Conservation (phyloP, 1,139 yeast species). For the Kodamaea arcana region DNA sequence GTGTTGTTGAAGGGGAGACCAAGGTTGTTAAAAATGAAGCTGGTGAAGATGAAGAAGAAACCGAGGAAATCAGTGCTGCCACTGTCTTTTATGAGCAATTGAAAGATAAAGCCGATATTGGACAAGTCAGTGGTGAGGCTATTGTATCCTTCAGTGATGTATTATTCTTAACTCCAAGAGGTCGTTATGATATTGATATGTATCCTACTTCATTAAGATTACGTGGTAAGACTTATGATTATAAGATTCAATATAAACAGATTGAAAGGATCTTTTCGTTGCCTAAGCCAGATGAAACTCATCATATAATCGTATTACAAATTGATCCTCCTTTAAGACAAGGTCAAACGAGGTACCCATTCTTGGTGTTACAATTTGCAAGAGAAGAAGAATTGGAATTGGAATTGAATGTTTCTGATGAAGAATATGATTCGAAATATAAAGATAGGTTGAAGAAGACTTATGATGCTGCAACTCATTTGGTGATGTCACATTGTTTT, state of each 20-base stretch:
- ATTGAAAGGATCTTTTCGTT: slow-evolving; percentile 86
- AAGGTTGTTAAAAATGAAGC: slow-evolving; percentile 31
- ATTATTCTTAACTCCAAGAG: slow-evolving; percentile 93
- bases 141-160: slow-evolving; percentile 91
- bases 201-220: slow-evolving; percentile 83
- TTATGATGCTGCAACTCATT: slow-evolving; percentile 80
- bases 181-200: slow-evolving; percentile 96
- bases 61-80: slow-evolving; percentile 71
- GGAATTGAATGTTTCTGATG: slow-evolving; percentile 81
- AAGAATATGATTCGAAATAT: slow-evolving; percentile 72
- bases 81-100: slow-evolving; percentile 83
- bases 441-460: slow-evolving; percentile 71
- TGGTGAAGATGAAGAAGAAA: slow-evolving; percentile 24
- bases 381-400: slow-evolving; percentile 90
- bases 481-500: slow-evolving; percentile 84
- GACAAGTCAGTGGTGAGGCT: slow-evolving; percentile 95
- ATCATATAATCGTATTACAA: slow-evolving; percentile 81
- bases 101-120: slow-evolving; percentile 93
- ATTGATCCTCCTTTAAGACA: slow-evolving; percentile 88
- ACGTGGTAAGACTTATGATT: slow-evolving; percentile 97
- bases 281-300: slow-evolving; percentile 92
- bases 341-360: slow-evolving; percentile 96
- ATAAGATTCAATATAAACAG: slow-evolving; percentile 87
- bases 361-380: slow-evolving; percentile 81
- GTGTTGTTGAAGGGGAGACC: slow-evolving; percentile 54